phyloP scores from a whole-genome alignment of 2,329 filamentous ascomycete genomes.

The Botrytis fragariae region DNA sequence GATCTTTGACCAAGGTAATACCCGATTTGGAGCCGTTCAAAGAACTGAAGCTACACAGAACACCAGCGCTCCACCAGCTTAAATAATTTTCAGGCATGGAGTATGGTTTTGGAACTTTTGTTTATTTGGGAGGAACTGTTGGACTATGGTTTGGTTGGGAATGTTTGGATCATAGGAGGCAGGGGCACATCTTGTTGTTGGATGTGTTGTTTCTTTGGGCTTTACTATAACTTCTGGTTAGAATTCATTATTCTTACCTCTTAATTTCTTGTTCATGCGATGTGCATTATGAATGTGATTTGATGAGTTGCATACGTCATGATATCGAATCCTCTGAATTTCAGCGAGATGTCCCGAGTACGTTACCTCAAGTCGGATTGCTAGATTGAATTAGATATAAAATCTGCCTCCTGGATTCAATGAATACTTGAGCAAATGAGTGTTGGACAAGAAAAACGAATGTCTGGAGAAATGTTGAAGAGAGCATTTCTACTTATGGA shows the following conservation, averaged over 20 bases:
- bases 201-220: neutral
- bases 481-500: neutral
- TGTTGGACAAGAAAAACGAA: neutral
- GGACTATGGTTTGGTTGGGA: neutral
- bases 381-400: neutral
- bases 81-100: neutral
- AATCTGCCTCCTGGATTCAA: neutral
- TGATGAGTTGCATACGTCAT: neutral
- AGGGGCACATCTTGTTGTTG: neutral
- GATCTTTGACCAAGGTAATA: constrained; percentile 59
- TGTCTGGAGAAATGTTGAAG: neutral
- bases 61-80: constrained; percentile 31
- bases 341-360: neutral
- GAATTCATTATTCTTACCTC: neutral
- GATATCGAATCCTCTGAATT: neutral
- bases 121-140: neutral
- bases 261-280: neutral
- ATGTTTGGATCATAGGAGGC: neutral
- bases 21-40: constrained; percentile 55
- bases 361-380: neutral
- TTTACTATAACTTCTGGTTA: neutral
- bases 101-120: neutral
- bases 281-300: neutral
- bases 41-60: constrained; percentile 40
- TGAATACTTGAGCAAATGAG: neutral